These are phyloP conservation scores for Fusarium citri DNA, from an alignment of 2,329 filamentous ascomycete species.

Conservation along the genomic window DNA sequence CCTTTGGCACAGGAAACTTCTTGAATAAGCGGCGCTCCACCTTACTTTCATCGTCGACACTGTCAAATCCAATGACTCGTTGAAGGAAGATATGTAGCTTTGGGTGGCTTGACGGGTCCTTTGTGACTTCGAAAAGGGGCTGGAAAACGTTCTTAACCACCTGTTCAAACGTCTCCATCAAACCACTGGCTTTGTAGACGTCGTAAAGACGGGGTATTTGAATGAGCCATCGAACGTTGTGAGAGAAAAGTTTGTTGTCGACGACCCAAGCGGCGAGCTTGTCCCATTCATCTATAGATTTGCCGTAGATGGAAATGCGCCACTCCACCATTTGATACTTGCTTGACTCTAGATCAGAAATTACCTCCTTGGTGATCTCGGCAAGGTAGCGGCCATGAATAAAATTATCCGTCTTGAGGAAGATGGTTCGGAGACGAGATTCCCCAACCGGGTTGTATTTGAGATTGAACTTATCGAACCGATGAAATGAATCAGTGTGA, in stretches of 20 bases:
- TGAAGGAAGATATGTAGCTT: conserved; percentile 96
- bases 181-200: conserved; percentile 88
- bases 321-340: conserved; percentile 99
- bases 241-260: conserved; percentile 97
- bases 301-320: conserved; percentile 97
- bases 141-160: conserved; percentile 92
- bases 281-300: conserved; percentile 94
- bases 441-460: conserved; percentile 99
- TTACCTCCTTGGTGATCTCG: conserved; percentile 98
- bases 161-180: conserved; percentile 91
- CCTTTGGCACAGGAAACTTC: conserved; percentile 91
- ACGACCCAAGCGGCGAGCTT: conserved; percentile 97
- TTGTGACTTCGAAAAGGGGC: conserved; percentile 93
- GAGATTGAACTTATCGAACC: conserved; percentile 99
- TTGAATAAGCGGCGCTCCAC: conserved; percentile 92
- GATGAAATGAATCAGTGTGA: conserved; percentile 97
- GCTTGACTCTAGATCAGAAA: conserved; percentile 95
- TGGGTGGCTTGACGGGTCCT: conserved; percentile 84
- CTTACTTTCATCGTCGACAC: conserved; percentile 98
- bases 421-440: conserved; percentile 95
- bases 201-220: conserved; percentile 95
- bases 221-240: conserved; percentile 96
- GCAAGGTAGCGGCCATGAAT: conserved; percentile 96
- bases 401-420: conserved; percentile 98
- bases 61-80: conserved; percentile 95